These are phyloP conservation scores for Rhodotorula babjevae DNA, from an alignment of 768 basidiomycete species.

Conservation along the genomic window DNA sequence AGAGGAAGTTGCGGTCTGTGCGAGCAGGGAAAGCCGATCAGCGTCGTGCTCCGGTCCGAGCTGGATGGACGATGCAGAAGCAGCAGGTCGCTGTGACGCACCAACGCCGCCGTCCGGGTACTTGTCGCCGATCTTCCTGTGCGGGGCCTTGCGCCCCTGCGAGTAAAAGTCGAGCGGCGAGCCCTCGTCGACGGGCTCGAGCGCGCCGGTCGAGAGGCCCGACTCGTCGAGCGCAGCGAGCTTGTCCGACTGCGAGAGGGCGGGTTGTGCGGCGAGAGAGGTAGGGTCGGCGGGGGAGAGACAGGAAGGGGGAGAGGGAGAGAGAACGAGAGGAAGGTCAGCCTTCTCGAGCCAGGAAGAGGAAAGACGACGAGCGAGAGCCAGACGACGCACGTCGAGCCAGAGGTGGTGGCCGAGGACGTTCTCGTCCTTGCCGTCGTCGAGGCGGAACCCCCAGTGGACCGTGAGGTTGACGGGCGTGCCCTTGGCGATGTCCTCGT, in stretches of 20 bases:
- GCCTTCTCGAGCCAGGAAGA: too few species aligned
- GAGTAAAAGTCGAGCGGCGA: slow-evolving; percentile 4
- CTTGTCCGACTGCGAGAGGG: slow-evolving; percentile 18
- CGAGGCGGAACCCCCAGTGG: slow-evolving; percentile 37
- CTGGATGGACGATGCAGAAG: not conserved
- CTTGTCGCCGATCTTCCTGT: slow-evolving; percentile 14
- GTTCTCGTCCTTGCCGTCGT: slow-evolving; percentile 12
- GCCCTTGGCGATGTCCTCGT: slow-evolving; percentile 13
- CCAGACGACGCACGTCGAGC: slow-evolving; percentile 11
- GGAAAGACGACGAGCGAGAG: too few species aligned
- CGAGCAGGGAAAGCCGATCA: not conserved
- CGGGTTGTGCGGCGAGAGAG: not conserved
- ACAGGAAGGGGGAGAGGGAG: too few species aligned
- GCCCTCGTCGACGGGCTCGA: slow-evolving; percentile 6
- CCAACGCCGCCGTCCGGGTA: slow-evolving; percentile 27
- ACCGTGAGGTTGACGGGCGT: slow-evolving; percentile 38
- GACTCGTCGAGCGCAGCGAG: slow-evolving; percentile 24
- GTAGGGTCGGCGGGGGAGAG: too few species aligned
- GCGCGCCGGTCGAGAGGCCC: slow-evolving; percentile 20
- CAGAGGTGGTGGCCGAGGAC: slow-evolving; percentile 20
- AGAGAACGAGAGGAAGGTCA: too few species aligned
- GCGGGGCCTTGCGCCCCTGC: not conserved
- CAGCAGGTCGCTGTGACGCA: not conserved
- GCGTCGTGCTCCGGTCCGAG: too few species aligned
- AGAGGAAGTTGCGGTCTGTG: slow-evolving; percentile 31